Base-by-base conservation (phyloP, 257 asterid genomes). In the Primulina huaijiensis region DNA sequence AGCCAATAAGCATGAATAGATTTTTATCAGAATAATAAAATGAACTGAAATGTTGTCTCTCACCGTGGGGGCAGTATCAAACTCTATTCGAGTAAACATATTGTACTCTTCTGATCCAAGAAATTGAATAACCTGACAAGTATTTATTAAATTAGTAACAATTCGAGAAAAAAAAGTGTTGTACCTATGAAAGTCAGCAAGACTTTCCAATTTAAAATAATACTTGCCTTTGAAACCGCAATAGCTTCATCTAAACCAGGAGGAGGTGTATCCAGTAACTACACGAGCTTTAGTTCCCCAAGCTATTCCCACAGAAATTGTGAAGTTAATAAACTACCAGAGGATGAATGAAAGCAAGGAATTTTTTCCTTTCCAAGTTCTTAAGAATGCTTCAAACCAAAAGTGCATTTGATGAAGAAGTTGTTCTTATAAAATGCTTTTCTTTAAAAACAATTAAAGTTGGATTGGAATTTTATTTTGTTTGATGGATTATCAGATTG, bases 221-320 rank as follows among this genome's bases (percentile, higher is more conserved):
- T 19, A 62, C 88, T 65, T 86, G 82, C 99, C 97, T 94, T 94
- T 33, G 97, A 88, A 82, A 94, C 91, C 60, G 99, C 99, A 76
- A 94, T 91, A 64, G 99, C 97, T 83, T 94, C 97, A 77, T 94
- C 99, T 56, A 94, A 77, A 68, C 99, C 99, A 62, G 97, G 99
- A 73, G 99, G 99, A 73, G 99, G 97, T 31, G 99, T 91, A 83
- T 91, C 97, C 85, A 94, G 90, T 80, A 94, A 86, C 82, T 94
- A 97, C 71, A 97, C 99, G 72, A 94, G 92, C 92, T 94, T 94
- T 65, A 94, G 79, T 34, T 94, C 97, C 77, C 97, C 99, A 68
- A 94, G 95, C 97, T 94, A 74, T 16, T 57, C 65, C 69, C 78
- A 80, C 33, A 62, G 3, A 56, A 66, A 70, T 78, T 58, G 53